Base-by-base conservation (phyloP, 192 early-diverging fungal genomes). In the Coemansia nantahalensis region DNA sequence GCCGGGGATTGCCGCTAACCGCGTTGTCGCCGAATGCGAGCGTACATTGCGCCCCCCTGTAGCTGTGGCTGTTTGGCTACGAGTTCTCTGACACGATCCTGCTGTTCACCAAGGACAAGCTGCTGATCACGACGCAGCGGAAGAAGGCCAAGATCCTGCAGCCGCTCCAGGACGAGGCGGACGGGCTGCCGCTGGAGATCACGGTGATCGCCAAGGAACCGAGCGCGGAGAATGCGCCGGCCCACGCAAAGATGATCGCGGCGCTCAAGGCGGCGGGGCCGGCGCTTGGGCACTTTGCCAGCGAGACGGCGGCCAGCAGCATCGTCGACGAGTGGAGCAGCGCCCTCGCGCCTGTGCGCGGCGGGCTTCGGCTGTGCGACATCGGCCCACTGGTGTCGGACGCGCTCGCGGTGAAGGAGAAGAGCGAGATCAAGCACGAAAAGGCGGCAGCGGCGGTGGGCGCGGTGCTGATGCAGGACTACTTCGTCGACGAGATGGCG, bases 21-120 rank as follows among this genome's bases (percentile, higher is more conserved):
- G n/a, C n/a, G n/a, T n/a, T n/a, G n/a, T n/a, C n/a, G n/a, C n/a
- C n/a, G n/a, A n/a, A n/a, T n/a, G n/a, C n/a, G n/a, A n/a, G n/a
- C n/a, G n/a, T n/a, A n/a, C n/a, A n/a, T n/a, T n/a, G n/a, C n/a
- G n/a, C n/a, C n/a, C n/a, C 26, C 21, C 15, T 60, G 45, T 57
- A 98, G 84, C 84, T 83, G 39, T 99, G 94, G 94, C 79, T 95
- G 44, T 79, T 95, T 37, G 93, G 93, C 34, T 90, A 92, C 54
- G 94, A 97, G 62, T 90, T 95, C 51, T 81, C 86, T 3, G 89
- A 97, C 48, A 92, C 92, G 6, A 64, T 94, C 19, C 81, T 92
- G 16, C 45, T 93, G 30, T 74, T 94, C 34, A 87, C 87, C 15
- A 78, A 68, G 24, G 84, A 85, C 60, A 89, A 86, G 57, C 57